Base-by-base conservation (phyloP, 148 eudicot species). In the Vaccinium darrowii region DNA sequence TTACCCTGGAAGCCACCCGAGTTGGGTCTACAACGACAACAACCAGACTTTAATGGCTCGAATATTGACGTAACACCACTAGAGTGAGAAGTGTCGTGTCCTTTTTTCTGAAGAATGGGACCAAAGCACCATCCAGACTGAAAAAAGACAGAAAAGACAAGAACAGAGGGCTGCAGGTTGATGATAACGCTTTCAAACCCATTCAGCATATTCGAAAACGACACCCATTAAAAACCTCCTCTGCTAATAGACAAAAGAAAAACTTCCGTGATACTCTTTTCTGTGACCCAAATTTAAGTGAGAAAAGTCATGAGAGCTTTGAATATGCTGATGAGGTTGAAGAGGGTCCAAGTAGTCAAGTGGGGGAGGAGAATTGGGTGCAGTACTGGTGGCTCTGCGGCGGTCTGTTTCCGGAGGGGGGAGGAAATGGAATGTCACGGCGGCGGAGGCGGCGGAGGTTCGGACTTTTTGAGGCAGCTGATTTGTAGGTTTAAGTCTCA, bases 401-500 rank as follows among this genome's bases (percentile, higher is more conserved):
- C 21, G 1, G 33, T 47, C 19, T 25, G 81, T 13, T 25, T 53
- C 8, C 30, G 8, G 43, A 49, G 19, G 25, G 19, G 33, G 3
- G 80, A 3, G 57, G 25, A 49, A 52, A 54, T 12, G 80, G 80
- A 23, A 5, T 10, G 36, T 60, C 36, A 8, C 25, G 73, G 33
- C 2, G 9, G 54, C 12, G 54, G 62, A 15, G 19, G 19, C 76
- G 8, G 19, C 60, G 56, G 15, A 0, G 80, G 80, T 12, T 52
- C 81, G 18, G 12, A 13, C 58, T 27, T 23, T 15, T 78, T 78
- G 81, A 27, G 81, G 81, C 62, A 27, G 81, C 2, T 78, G 21
- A 15, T 78, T 52, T 78, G 47, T 7, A 78, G 62, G 62, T 53
- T 78, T 0, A 78, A 78, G 81, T 78, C 62, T 8, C 82, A 79